phyloP scores from a whole-genome alignment of 2,329 filamentous ascomycete genomes.

The Pezicula rhizophila region DNA sequence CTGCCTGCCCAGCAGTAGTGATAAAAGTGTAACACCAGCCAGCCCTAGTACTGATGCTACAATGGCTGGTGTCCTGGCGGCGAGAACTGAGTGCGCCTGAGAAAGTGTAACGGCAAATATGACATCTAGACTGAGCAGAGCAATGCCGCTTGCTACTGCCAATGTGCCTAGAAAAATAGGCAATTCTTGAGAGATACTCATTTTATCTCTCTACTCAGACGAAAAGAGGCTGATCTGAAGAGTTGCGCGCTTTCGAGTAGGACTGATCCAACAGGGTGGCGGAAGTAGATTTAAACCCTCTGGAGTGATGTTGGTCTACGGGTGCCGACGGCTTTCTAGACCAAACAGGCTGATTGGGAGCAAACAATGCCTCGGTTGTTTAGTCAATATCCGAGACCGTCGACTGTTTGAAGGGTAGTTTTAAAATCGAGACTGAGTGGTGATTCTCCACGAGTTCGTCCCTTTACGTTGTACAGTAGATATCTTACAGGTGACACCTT shows the following conservation, averaged over 20 bases:
- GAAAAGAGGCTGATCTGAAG: neutral
- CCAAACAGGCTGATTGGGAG: constrained; percentile 19
- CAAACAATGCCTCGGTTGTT: constrained; percentile 16
- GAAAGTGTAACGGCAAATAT: constrained; percentile 21
- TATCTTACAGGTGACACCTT: constrained; percentile 13
- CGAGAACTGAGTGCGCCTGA: constrained; percentile 6
- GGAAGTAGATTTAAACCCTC: constrained; percentile 6
- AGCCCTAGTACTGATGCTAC: constrained; percentile 19
- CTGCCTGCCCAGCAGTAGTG: constrained; percentile 20
- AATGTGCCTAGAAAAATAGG: constrained; percentile 21
- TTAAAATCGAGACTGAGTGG: constrained; percentile 11
- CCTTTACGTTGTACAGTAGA: constrained; percentile 2
- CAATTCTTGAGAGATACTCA: constrained; percentile 17
- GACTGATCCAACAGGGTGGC: constrained; percentile 7
- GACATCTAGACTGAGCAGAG: constrained; percentile 24
- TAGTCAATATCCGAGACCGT: constrained; percentile 6
- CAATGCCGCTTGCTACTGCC: constrained; percentile 21
- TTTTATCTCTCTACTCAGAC: constrained; percentile 7
- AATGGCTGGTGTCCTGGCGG: constrained; percentile 16
- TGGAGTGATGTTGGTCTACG: constrained; percentile 1
- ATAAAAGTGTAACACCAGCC: constrained; percentile 16
- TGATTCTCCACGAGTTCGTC: constrained; percentile 8
- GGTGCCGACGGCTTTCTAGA: constrained; percentile 5
- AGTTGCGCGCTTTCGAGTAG: constrained; percentile 9
- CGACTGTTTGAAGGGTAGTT: constrained; percentile 7